phyloP scores from a whole-genome alignment of 345 rosid genomes.

The thale cress (Arabidopsis thaliana) region DNA sequence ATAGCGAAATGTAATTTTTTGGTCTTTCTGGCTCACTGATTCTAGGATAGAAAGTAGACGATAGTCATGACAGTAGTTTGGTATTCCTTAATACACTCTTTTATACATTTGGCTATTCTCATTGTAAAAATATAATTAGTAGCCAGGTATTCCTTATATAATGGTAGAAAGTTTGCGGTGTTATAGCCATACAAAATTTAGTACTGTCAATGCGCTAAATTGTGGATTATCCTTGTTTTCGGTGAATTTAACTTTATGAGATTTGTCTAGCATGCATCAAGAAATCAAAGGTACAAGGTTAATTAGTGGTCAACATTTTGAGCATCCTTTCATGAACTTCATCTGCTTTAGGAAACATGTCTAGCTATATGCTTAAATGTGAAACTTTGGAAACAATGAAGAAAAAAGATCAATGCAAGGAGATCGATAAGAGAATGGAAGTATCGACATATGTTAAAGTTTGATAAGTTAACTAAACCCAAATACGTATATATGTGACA shows the following conservation, averaged over 20 bases:
- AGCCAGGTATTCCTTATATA: no score
- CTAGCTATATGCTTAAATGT: no score
- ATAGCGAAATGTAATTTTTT: neutral
- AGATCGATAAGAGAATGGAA: neutral
- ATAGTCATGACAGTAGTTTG: neutral
- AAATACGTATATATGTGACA: slow-evolving; percentile 21
- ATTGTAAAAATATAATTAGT: no score
- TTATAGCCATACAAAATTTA: neutral
- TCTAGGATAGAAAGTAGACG: neutral
- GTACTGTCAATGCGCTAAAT: neutral
- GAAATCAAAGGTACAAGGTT: no score
- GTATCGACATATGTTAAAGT: neutral
- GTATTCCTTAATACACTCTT: no score
- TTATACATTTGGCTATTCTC: no score
- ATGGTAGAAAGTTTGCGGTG: neutral
- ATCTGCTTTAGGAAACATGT: no score
- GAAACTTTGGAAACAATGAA: no score
- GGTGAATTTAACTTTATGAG: neutral
- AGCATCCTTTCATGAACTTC: no score
- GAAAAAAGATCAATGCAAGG: no score
- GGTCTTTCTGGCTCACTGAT: neutral
- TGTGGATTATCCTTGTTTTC: neutral
- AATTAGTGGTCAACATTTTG: no score
- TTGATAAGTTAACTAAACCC: slow-evolving; percentile 19
- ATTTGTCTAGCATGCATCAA: neutral